phyloP scores from a whole-genome alignment of 148 eudicot genomes.

The Persicaria tinctoria region DNA sequence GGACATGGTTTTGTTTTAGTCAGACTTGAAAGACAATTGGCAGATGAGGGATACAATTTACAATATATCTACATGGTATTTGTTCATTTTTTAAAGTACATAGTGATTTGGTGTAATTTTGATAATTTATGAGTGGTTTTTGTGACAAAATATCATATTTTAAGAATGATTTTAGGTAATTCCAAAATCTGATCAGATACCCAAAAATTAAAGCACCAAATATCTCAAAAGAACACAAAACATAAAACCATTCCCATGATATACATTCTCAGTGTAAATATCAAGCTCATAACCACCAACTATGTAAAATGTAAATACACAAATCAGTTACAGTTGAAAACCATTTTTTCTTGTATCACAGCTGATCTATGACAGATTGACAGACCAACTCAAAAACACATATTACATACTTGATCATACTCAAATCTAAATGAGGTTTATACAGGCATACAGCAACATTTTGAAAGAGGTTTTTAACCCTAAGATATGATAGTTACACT shows the following conservation, averaged over 20 bases:
- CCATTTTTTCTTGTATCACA: not conserved
- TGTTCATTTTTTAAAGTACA: no score
- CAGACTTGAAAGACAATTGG: no score
- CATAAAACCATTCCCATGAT: not conserved
- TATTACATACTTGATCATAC: not conserved
- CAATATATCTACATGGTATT: no score
- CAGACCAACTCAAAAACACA: not conserved
- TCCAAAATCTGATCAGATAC: not conserved
- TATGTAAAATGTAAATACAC: not conserved
- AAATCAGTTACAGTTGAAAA: not conserved
- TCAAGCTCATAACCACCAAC: not conserved
- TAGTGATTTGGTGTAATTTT: no score
- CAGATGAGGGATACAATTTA: no score
- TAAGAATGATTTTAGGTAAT: not conserved
- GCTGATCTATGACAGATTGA: not conserved
- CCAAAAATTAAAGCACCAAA: not conserved
- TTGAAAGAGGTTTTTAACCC: not conserved
- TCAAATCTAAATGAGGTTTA: not conserved
- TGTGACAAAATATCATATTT: no score
- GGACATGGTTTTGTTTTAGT: no score
- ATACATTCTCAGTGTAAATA: not conserved
- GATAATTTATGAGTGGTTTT: no score
- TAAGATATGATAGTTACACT: not conserved
- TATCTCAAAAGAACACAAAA: not conserved
- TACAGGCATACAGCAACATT: not conserved